Base-by-base conservation (phyloP, 202 grass and related monocot genomes). In the Zizania palustris region DNA sequence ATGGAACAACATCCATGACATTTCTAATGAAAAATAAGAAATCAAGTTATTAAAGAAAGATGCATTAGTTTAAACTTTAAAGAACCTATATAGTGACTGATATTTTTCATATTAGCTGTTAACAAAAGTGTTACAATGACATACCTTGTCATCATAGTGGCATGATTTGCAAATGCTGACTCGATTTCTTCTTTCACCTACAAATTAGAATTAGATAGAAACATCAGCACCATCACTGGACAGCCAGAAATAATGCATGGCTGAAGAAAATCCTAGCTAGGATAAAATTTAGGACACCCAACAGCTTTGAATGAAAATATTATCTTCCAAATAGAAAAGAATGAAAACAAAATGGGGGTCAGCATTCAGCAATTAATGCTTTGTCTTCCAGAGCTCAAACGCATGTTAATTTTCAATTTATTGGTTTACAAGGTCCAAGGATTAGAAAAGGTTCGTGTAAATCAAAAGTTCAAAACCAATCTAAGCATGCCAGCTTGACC, bases 181-280 rank as follows among this genome's bases (percentile, higher is more conserved):
- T 99, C 96, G 75, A 99, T 88, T 88, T 99, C 96, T 86, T 99
- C 96, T 82, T 94, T 95, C 28, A 99, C 92, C 96, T 99, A 88
- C 14, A 76, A 51, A 80, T 16, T 87, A 85, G 46, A 71, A 76
- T 66, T 51, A 0, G 64, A 80, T 4, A 69, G 49, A 85, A 85
- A 16, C 48, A 83, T 74, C 43, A 83, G 18, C 66, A 40, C 6
- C n/a, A 5, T 7, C 5, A 22, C 9, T 16, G 14, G 5, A 72
- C 12, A 36, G 19, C 49, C 45, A 22, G 65, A 83, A 40, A 16
- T 20, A 84, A 45, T 38, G 61, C 36, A 59, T 53, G 36, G 50
- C 63, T 60, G 6, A 80, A 66, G 12, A 82, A 11, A 59, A 40
- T 15, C 4, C 15, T 42, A 10, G 1, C 60, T 62, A 60, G 10